Conservation (phyloP, 2,329 filamentous ascomycete genomes). For the Phyllachora maydis region DNA sequence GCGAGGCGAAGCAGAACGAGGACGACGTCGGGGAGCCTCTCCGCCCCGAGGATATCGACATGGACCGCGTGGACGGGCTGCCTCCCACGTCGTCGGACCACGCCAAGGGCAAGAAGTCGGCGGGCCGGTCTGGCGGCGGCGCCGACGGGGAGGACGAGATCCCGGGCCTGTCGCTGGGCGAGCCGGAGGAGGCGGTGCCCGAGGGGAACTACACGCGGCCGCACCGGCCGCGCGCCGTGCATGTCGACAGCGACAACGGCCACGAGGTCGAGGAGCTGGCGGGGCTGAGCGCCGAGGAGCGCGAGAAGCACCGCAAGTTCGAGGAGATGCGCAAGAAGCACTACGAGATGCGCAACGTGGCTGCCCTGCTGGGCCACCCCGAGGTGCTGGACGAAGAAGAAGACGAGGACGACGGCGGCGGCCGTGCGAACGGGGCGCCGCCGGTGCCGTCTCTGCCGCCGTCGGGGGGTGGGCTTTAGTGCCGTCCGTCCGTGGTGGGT, state of each 20-base stretch:
- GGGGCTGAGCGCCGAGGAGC: constrained; percentile 48
- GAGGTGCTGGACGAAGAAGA: constrained; percentile 44
- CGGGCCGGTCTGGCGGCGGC: too few relatives aligned
- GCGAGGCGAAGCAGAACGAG: too few relatives aligned
- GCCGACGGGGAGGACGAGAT: constrained; percentile 63
- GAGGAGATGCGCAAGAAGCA: constrained; percentile 86
- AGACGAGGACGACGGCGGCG: constrained; percentile 14
- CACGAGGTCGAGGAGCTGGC: constrained; percentile 30
- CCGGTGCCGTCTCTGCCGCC: constrained; percentile 21
- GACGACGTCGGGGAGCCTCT: too few relatives aligned
- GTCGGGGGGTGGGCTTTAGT: too few relatives aligned
- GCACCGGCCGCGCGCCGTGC: constrained; percentile 53
- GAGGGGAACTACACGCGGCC: constrained; percentile 21
- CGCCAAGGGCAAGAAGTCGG: constrained; percentile 8
- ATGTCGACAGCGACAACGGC: constrained; percentile 46
- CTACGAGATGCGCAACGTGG: constrained; percentile 96
- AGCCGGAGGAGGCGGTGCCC: constrained; percentile 59
- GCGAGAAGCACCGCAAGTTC: constrained; percentile 81
- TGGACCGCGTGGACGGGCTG: constrained; percentile 40
- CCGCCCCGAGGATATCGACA: constrained; percentile 34
- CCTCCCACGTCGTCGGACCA: constrained; percentile 3
- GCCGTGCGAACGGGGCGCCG: too few relatives aligned
- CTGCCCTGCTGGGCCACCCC: constrained; percentile 62
- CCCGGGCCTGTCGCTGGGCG: constrained; percentile 75
- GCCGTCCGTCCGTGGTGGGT: too few relatives aligned